phyloP scores from a whole-genome alignment of 106 monocot species.

The Ottelia alismoides region DNA sequence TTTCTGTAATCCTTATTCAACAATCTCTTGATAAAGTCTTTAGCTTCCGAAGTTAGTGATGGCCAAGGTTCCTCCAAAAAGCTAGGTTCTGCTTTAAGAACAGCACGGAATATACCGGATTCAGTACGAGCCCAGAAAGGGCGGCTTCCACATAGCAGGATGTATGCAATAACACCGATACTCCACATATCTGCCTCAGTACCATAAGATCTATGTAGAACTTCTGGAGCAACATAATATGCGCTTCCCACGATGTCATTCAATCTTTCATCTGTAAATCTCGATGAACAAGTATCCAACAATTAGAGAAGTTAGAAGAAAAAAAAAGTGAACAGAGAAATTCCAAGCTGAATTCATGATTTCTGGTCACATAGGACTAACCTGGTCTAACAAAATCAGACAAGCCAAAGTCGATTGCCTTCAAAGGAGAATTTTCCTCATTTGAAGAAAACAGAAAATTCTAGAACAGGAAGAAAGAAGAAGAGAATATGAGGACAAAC shows the following conservation, averaged over 20 bases:
- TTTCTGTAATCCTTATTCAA: slow-evolving; percentile 56
- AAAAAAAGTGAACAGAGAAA: no score
- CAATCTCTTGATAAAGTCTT: slow-evolving; percentile 58
- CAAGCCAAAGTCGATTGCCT: slow-evolving; percentile 68
- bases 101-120: slow-evolving; percentile 72
- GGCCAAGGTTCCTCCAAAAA: slow-evolving; percentile 85
- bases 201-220: slow-evolving; percentile 65
- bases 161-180: slow-evolving; percentile 80
- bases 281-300: background rate
- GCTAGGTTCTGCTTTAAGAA: slow-evolving; percentile 63
- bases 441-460: slow-evolving; percentile 56
- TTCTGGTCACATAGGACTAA: no score
- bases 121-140: slow-evolving; percentile 90
- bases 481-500: no score
- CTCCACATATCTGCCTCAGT: slow-evolving; percentile 97
- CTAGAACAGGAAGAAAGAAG: slow-evolving; percentile 7
- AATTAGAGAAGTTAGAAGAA: no score
- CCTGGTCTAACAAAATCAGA: slow-evolving; percentile 70
- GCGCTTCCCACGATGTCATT: slow-evolving; percentile 49
- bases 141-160: slow-evolving; percentile 75
- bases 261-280: slow-evolving; percentile 59
- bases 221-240: slow-evolving; percentile 29
- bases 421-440: slow-evolving; percentile 47
- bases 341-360: no score
- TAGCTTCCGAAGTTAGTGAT: slow-evolving; percentile 47